Evolutionary conservation across 257 asterid species (phyloP), one percentile per base, ranked within the genome.

Genomic region (Nicotiana tomentosiformis): DNA sequence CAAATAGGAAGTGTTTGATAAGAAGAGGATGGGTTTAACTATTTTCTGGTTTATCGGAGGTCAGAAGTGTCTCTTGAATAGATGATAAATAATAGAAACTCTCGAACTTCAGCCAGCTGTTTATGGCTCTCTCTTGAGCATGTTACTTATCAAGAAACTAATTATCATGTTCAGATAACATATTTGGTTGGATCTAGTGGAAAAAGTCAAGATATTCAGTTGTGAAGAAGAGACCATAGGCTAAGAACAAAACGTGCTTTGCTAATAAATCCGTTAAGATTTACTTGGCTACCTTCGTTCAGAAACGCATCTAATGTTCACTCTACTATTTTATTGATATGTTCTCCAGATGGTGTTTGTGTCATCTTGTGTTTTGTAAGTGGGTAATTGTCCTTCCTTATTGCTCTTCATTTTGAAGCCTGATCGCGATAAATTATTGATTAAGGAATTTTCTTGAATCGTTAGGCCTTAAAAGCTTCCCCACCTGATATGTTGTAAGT

Each of bases 291-390:
- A 49, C 64, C 62, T 49, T 51, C 5, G 1, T 49, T 49, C 80
- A 26, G 62, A 66, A 8, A 66, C 12, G 14, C 80, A 74, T 74
- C 62, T 74, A 7, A 46, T 74, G 61, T 15, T 53, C 20, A 20
- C 17, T 46, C 60, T 72, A 46, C 37, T 72, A 12, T 43, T 23
- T 58, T 72, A 12, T 72, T 23, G 79, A 58, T 46, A 23, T 46
- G 61, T 72, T 72, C 6, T 23, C 39, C 79, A 72, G 14, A 23
- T 26, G 35, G 17, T 26, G 51, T 65, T 72, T 72, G 60, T 72
- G 79, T 72, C 79, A 72, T 72, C 23, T 46, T 72, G 39, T 46
- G 79, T 23, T 72, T 46, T 72, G 15, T 72, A 30, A 46, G 79
- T 23, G 60, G 20, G 33, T 8, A 23, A 72, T 72, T 33, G 15